Percentiles rank a stretch among this genome's conserved stretches.
Conservation (phyloP, 1,139 yeast species). For the Taphrina wiesneri region DNA sequence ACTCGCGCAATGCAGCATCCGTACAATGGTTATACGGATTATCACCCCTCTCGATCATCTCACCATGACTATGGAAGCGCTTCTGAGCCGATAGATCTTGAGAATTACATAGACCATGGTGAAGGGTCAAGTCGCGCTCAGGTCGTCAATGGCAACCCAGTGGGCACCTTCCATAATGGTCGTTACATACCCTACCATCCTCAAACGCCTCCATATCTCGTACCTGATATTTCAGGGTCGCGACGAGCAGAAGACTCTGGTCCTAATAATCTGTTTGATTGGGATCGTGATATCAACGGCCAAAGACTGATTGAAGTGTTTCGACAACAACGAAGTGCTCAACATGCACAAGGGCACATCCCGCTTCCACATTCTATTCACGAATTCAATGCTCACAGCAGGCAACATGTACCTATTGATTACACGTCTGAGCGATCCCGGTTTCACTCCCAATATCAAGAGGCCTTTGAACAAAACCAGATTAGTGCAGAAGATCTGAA, state of each 20-base stretch:
- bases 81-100: slow-evolving; percentile 5
- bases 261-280: background rate
- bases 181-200: slow-evolving; percentile 3
- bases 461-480: background rate
- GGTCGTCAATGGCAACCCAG: slow-evolving; percentile 10
- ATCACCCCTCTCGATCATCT: background rate
- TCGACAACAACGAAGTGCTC: slow-evolving; percentile 5
- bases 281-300: slow-evolving; percentile 1
- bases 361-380: background rate
- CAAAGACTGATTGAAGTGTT: background rate
- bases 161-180: slow-evolving; percentile 1
- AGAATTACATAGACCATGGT: background rate
- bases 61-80: background rate
- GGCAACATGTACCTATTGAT: background rate
- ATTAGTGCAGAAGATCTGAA: slow-evolving; percentile 48
- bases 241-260: background rate
- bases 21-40: background rate
- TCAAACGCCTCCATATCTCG: background rate
- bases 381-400: background rate
- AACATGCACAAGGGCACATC: slow-evolving; percentile 4
- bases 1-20: background rate
- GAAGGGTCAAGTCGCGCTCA: slow-evolving; percentile 1
- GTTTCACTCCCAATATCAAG: slow-evolving; percentile 5
- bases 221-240: background rate
- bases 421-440: background rate